A percentile compares a stretch with the other conserved stretches of the same genome.
Evolutionary conservation across 805 yeast genomes (phyloP).

Genomic region (Candida xyloterini): DNA sequence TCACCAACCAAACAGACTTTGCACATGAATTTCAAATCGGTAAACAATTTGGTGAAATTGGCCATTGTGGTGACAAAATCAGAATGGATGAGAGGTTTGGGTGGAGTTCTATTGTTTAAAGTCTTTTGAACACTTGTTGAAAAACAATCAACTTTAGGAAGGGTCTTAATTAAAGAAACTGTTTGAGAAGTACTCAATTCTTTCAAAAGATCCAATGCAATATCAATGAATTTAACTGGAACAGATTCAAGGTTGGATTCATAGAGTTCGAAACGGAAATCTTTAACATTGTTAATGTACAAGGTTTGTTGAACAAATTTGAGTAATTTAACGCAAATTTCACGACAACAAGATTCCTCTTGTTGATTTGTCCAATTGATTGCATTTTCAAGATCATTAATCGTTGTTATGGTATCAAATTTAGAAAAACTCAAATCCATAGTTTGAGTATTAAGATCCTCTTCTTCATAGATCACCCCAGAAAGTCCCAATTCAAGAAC

Average conservation of each 20-base stretch:
- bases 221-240: constrained; percentile 6
- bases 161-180: constrained; percentile 19
- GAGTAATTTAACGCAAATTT: constrained; percentile 20
- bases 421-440: constrained; percentile 49
- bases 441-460: constrained; percentile 64
- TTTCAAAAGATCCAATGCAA: constrained; percentile 6
- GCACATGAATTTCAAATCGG: constrained; percentile 38
- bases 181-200: constrained; percentile 5
- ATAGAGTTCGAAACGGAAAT: constrained; percentile 12
- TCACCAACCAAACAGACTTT: constrained; percentile 30
- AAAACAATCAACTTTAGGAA: constrained; percentile 38
- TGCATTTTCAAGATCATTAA: constrained; percentile 32
- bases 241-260: background rate
- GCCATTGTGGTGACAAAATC: constrained; percentile 19
- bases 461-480: constrained; percentile 71
- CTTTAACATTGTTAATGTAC: constrained; percentile 9
- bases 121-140: constrained; percentile 47
- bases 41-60: constrained; percentile 29
- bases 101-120: constrained; percentile 49
- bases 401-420: constrained; percentile 17
- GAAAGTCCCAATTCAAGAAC: constrained; percentile 44
- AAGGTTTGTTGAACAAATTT: constrained; percentile 6
- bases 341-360: constrained; percentile 10
- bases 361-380: constrained; percentile 32
- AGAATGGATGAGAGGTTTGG: constrained; percentile 29